Conservation (phyloP, 2,329 filamentous ascomycete species). For the Ustilaginoidea virens region DNA sequence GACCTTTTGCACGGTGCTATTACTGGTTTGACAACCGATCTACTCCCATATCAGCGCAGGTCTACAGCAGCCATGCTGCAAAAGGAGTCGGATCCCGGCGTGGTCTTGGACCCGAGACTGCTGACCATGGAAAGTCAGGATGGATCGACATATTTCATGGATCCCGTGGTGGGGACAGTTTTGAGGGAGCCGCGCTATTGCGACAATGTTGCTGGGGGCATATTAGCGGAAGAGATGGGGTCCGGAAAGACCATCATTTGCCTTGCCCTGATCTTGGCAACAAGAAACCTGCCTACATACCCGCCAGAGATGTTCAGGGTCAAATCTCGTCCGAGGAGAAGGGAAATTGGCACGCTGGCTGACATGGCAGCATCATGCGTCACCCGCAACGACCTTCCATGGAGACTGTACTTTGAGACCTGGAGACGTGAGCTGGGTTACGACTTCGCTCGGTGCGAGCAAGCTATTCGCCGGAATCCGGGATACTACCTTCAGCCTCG, state of each 20-base stretch:
- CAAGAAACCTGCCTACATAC: conserved; percentile 49
- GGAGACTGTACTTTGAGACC: conserved; percentile 47
- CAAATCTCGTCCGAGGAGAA: conserved; percentile 21
- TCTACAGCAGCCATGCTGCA: conserved; percentile 77
- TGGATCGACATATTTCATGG: conserved; percentile 52
- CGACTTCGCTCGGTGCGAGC: conserved; percentile 37
- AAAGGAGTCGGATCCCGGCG: conserved; percentile 51
- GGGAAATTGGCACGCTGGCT: conserved; percentile 43
- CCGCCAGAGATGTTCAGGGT: conserved; percentile 46
- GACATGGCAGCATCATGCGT: conserved; percentile 63
- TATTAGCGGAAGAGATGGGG: conserved; percentile 69
- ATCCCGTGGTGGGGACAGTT: conserved; percentile 46
- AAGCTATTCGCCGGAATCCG: conserved; percentile 39
- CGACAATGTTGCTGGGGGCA: conserved; percentile 60
- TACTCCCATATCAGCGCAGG: conserved; percentile 68
- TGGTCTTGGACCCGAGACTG: conserved; percentile 60
- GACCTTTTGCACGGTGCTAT: conserved; percentile 38
- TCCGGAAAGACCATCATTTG: conserved; percentile 82
- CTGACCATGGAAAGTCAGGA: conserved; percentile 42
- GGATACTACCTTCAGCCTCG: conserved; percentile 42
- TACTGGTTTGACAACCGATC: conserved; percentile 41
- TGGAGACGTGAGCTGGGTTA: conserved; percentile 27
- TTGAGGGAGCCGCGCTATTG: conserved; percentile 55
- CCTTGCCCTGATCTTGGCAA: conserved; percentile 61
- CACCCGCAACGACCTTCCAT: conserved; percentile 53